Conservation (phyloP, 495 filamentous ascomycete species). For the Tetracladium setigerum region DNA sequence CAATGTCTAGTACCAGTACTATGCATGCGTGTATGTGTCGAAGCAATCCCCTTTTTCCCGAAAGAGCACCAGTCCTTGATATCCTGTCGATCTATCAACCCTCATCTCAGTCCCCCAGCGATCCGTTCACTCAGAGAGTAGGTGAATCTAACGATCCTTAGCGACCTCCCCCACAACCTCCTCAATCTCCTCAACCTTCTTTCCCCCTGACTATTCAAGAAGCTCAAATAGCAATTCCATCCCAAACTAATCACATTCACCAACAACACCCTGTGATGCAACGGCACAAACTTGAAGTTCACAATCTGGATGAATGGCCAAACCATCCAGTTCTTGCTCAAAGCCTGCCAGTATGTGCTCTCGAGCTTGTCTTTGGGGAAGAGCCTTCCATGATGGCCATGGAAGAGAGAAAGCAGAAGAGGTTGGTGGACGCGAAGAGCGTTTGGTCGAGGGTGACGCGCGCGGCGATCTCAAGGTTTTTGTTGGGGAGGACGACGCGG, state of each 20-base stretch:
- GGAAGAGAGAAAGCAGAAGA: constrained; percentile 72
- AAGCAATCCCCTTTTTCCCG: too few relatives aligned
- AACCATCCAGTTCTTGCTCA: constrained; percentile 81
- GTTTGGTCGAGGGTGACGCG: constrained; percentile 79
- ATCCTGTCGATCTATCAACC: too few relatives aligned
- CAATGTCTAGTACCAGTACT: constrained; percentile 1
- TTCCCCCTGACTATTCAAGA: constrained; percentile 51
- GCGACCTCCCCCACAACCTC: too few relatives aligned
- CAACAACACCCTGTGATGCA: constrained; percentile 78
- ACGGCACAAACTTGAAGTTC: constrained; percentile 86
- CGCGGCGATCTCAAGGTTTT: constrained; percentile 65
- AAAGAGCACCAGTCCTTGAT: too few relatives aligned
- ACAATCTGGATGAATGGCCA: constrained; percentile 88
- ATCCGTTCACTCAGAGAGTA: too few relatives aligned
- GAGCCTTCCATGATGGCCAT: constrained; percentile 86
- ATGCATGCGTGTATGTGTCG: too few relatives aligned
- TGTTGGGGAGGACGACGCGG: constrained; percentile 54
- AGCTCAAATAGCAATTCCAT: constrained; percentile 96
- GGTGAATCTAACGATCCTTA: not conserved
- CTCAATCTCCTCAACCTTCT: not conserved
- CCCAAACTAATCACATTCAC: constrained; percentile 79
- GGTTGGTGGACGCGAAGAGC: constrained; percentile 76
- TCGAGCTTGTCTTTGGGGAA: constrained; percentile 63
- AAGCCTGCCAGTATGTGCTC: constrained; percentile 55
- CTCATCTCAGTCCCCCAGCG: not conserved